Percentiles rank a stretch among this genome's conserved stretches.
phyloP scores from a whole-genome alignment of 23 red algal species.

The Gracilariopsis chorda region DNA sequence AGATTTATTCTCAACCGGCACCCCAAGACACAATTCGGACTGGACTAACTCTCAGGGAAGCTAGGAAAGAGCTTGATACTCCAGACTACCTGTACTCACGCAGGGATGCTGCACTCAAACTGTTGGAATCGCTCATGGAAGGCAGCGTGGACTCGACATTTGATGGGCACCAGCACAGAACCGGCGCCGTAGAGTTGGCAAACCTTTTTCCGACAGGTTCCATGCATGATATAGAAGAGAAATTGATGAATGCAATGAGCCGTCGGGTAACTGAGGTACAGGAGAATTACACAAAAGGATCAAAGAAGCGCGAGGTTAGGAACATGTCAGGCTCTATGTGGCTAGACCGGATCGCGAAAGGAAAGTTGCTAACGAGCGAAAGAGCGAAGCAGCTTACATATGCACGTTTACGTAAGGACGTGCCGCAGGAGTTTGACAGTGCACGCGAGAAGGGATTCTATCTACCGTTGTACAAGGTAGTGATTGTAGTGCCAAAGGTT shows the following conservation, averaged over 20 bases:
- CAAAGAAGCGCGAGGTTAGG: not conserved
- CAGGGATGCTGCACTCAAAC: not conserved
- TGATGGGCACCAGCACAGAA: not conserved
- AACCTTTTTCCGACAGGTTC: not conserved
- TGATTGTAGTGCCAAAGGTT: not conserved
- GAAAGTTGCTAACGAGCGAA: not conserved
- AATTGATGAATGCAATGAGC: not conserved
- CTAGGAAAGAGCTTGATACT: not conserved
- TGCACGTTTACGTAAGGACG: not conserved
- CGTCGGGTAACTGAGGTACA: not conserved
- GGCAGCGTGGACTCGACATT: not conserved
- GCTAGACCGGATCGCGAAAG: not conserved
- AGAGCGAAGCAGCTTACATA: not conserved
- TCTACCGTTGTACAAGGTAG: not conserved
- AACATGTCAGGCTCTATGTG: not conserved
- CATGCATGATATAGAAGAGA: not conserved
- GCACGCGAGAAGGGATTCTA: not conserved
- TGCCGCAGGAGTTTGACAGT: not conserved
- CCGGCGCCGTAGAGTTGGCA: not conserved
- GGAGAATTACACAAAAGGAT: not conserved
- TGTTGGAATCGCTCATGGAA: not conserved
- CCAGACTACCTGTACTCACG: not conserved
- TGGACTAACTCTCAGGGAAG: not conserved
- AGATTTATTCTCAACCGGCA: not conserved
- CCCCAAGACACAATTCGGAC: not conserved